Percentiles rank a stretch among this genome's conserved stretches.
phyloP scores from a whole-genome alignment of 23 red algal genomes.

The Gracilaria vermiculophylla region DNA sequence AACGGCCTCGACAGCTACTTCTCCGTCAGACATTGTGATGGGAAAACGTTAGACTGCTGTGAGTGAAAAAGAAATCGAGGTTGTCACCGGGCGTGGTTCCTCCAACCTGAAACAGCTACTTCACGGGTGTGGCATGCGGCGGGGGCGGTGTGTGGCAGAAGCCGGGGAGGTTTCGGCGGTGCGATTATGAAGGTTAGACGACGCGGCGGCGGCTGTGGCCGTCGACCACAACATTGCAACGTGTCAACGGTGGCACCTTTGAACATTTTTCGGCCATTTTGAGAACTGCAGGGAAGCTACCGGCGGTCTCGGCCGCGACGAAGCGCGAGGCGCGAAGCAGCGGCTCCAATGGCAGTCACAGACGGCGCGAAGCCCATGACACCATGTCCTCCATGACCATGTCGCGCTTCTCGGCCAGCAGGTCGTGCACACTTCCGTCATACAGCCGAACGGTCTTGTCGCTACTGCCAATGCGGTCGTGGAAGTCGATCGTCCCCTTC shows the following conservation, averaged over 20 bases:
- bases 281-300: too few species aligned
- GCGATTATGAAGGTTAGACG: too few species aligned
- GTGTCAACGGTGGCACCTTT: too few species aligned
- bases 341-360: too few species aligned
- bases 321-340: too few species aligned
- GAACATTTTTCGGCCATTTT: too few species aligned
- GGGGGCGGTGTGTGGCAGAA: background rate
- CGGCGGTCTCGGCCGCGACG: too few species aligned
- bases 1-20: background rate
- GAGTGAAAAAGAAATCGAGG: background rate
- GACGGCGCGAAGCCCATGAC: conserved; percentile 17
- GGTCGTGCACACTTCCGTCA: conserved; percentile 61
- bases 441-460: conserved; percentile 67
- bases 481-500: conserved; percentile 56
- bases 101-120: background rate
- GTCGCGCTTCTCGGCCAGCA: conserved; percentile 54
- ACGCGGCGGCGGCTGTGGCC: too few species aligned
- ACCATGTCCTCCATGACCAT: conserved; percentile 70
- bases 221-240: too few species aligned
- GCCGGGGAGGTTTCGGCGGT: too few species aligned
- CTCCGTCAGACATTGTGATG: conserved; percentile 8
- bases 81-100: conserved; percentile 21
- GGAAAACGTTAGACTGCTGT: background rate
- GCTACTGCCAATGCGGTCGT: conserved; percentile 55
- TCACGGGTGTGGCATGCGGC: background rate